These are phyloP conservation scores for Xylaria multiplex DNA, from an alignment of 2,329 filamentous ascomycete species.

Conservation along the genomic window DNA sequence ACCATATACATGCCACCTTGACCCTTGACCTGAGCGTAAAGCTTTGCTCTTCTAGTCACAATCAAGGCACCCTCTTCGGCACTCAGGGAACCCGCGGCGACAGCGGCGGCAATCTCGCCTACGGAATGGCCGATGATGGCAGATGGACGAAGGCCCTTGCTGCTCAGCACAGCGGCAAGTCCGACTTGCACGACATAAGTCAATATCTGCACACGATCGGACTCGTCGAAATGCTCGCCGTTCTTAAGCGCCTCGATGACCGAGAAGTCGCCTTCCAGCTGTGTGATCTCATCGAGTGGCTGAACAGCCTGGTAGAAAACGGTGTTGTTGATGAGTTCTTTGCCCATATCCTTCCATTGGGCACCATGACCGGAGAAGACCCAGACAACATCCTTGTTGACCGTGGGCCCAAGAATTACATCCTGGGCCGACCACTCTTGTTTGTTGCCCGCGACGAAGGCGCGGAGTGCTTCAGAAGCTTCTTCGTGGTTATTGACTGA, in stretches of 20 bases:
- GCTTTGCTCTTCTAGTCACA: slow-evolving; percentile 48
- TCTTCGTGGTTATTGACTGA: slow-evolving; percentile 21
- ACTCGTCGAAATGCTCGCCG: slow-evolving; percentile 42
- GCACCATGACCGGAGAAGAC: slow-evolving; percentile 57
- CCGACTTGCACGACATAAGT: slow-evolving; percentile 53
- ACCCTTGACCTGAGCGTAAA: slow-evolving; percentile 35
- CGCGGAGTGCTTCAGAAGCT: slow-evolving; percentile 21
- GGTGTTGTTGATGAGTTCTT: slow-evolving; percentile 47
- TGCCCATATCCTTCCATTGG: slow-evolving; percentile 55
- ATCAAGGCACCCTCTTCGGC: slow-evolving; percentile 51
- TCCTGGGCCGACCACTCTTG: slow-evolving; percentile 25
- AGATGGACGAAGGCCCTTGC: slow-evolving; percentile 47
- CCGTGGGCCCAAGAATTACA: slow-evolving; percentile 22
- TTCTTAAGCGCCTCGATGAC: slow-evolving; percentile 34
- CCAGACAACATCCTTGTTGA: slow-evolving; percentile 46
- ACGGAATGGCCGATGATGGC: slow-evolving; percentile 56
- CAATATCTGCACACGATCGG: slow-evolving; percentile 48
- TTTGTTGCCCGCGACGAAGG: slow-evolving; percentile 23
- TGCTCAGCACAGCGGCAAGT: slow-evolving; percentile 47
- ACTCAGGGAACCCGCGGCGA: slow-evolving; percentile 50
- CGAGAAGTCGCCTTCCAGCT: slow-evolving; percentile 40
- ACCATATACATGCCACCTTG: slow-evolving; percentile 48
- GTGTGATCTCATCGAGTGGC: slow-evolving; percentile 44
- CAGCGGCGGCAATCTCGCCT: slow-evolving; percentile 54
- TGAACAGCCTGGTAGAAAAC: slow-evolving; percentile 45